A percentile compares a stretch with the other conserved stretches of the same genome.
phyloP scores from a whole-genome alignment of 305 asterid species.

The Ajuga reptans region DNA sequence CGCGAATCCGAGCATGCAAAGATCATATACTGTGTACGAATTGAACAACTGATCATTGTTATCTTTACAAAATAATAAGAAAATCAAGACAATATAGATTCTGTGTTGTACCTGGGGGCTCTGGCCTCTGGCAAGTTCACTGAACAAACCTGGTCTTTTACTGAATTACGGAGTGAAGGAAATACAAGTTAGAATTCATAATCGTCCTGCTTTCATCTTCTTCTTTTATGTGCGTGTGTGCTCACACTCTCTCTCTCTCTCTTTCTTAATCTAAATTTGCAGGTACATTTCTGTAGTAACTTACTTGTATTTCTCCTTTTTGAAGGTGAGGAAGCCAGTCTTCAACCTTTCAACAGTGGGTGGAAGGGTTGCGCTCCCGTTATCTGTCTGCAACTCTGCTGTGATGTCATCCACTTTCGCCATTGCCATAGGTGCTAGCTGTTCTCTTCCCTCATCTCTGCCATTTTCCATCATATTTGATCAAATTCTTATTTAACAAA shows the following conservation, averaged over 20 bases:
- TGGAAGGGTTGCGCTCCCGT: conserved; percentile 31
- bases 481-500: background rate
- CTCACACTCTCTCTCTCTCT: too few species aligned
- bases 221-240: background rate
- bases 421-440: conserved; percentile 54
- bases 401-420: conserved; percentile 55
- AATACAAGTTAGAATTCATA: conserved; percentile 4
- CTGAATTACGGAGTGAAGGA: background rate
- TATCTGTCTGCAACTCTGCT: conserved; percentile 49
- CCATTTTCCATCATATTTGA: background rate
- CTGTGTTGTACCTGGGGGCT: conserved; percentile 59
- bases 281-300: background rate
- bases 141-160: conserved; percentile 44
- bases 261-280: background rate
- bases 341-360: conserved; percentile 54
- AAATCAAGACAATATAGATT: background rate
- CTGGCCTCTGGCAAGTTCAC: conserved; percentile 81
- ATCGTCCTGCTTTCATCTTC: background rate
- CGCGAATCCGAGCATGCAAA: conserved; percentile 86
- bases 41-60: background rate
- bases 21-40: conserved; percentile 16
- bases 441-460: conserved; percentile 64
- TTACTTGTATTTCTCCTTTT: conserved; percentile 71
- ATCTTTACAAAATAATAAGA: background rate
- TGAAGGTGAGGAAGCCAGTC: conserved; percentile 67